Conservation (phyloP, 1,284 basidiomycete species). For the Cutaneotrichosporon mucoides region DNA sequence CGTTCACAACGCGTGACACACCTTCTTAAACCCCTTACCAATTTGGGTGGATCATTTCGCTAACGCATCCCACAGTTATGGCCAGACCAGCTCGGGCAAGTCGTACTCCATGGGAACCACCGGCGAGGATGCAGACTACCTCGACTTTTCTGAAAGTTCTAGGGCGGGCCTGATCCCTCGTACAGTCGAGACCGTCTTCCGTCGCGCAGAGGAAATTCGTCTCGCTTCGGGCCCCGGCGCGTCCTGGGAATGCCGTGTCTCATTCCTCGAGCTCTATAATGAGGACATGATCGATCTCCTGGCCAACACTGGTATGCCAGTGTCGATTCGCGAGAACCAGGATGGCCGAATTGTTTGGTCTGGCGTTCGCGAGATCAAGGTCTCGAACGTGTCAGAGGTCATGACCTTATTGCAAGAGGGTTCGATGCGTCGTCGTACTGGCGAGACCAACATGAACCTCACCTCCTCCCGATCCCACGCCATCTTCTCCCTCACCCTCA, state of each 20-base stretch:
- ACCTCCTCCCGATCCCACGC: conserved; percentile 97
- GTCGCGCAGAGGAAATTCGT: conserved; percentile 67
- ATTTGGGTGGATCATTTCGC: background rate
- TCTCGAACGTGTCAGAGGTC: conserved; percentile 77
- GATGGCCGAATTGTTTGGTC: conserved; percentile 96
- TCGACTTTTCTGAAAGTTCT: conserved; percentile 47
- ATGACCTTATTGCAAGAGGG: conserved; percentile 88
- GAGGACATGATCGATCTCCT: conserved; percentile 91
- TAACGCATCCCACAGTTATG: conserved; percentile 54
- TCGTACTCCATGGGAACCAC: conserved; percentile 89
- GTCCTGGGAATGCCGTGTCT: conserved; percentile 55
- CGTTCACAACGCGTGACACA: background rate
- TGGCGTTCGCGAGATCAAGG: conserved; percentile 84
- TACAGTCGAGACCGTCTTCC: conserved; percentile 87
- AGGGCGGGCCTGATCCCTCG: conserved; percentile 82
- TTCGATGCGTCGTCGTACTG: conserved; percentile 83
- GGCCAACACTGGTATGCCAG: conserved; percentile 64
- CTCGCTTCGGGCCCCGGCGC: conserved; percentile 68
- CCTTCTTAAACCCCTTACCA: background rate
- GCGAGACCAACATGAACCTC: conserved; percentile 98
- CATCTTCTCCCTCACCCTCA: conserved; percentile 93
- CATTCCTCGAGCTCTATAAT: conserved; percentile 97
- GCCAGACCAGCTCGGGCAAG: conserved; percentile 95
- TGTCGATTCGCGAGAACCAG: conserved; percentile 95
- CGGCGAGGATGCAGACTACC: conserved; percentile 76